Base-by-base conservation (phyloP, 2,329 filamentous ascomycete genomes). In the Clonostachys byssicola region DNA sequence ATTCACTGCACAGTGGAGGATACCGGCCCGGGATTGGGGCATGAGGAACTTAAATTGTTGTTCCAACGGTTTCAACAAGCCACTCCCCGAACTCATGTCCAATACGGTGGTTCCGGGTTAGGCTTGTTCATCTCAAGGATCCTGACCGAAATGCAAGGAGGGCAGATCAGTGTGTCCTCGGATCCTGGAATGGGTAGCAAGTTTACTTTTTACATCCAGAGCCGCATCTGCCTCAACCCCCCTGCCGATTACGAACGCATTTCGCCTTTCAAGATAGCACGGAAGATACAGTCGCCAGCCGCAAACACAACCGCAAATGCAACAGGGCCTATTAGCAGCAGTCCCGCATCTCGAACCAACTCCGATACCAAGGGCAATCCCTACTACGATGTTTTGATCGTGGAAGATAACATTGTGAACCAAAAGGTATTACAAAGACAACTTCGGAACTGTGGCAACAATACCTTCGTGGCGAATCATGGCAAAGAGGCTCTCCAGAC, bases 121-220 rank as follows among this genome's bases (percentile, higher is more conserved):
- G 85, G 85, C 1, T 69, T 92, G 2, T 91, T 90, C 67, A 91
- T 92, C 59, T 89, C 83, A 5, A 77, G 86, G 36, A 86, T 88
- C 55, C 68, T 92, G 43, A 88, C 85, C 2, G 86, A 91, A 60
- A 68, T 91, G 44, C 88, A 91, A 65, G 87, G 87, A 13, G 88
- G 88, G 3, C 85, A 89, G 59, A 89, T 91, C 47, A 86, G 86
- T 8, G 86, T 91, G 4, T 74, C 77, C 2, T 88, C 85, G 1
- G 70, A 79, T 51, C 77, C 81, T 48, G 86, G 84, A 12, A 72
- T 80, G 36, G 88, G 88, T 38, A 88, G 84, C 62, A 88, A 81
- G 0, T 91, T 91, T 62, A 85, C 81, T 30, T 91, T 92, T 61
- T 91, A 89, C 60, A 77, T 91, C 61, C 85, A 84, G 52, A 80